A percentile compares a stretch with the other conserved stretches of the same genome.
phyloP scores from a whole-genome alignment of 345 rosid genomes.

The Heritiera fomes region DNA sequence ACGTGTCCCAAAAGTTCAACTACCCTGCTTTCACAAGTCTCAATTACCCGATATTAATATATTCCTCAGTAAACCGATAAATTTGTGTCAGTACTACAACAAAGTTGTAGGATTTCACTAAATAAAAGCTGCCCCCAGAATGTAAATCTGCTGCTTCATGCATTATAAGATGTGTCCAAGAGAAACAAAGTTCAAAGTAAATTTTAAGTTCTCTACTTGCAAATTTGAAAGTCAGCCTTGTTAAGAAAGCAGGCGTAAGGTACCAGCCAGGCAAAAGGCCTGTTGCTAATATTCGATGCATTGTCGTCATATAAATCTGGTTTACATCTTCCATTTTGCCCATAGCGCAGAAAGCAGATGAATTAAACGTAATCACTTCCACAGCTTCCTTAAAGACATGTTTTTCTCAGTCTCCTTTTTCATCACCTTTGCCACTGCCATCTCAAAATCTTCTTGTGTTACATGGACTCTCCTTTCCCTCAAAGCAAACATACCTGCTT shows the following conservation, averaged over 20 bases:
- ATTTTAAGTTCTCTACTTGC: neutral
- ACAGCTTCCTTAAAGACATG: slow-evolving; percentile 95
- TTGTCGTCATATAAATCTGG: neutral
- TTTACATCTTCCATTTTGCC: neutral
- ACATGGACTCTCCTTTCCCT: slow-evolving; percentile 98
- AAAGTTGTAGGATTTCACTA: too few species aligned
- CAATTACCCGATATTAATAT: too few species aligned
- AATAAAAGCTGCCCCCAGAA: too few species aligned
- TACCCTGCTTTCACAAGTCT: too few species aligned
- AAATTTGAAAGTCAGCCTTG: neutral
- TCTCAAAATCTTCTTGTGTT: slow-evolving; percentile 98
- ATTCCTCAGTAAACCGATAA: too few species aligned
- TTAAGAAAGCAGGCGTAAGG: neutral
- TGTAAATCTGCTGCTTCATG: neutral
- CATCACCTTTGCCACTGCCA: slow-evolving; percentile 99
- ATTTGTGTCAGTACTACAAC: too few species aligned
- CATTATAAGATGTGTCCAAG: neutral
- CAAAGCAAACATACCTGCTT: slow-evolving; percentile 98
- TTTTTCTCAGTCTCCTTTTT: slow-evolving; percentile 99
- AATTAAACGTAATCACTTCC: slow-evolving; percentile 57
- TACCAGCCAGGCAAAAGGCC: neutral
- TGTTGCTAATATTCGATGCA: neutral
- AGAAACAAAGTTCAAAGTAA: neutral
- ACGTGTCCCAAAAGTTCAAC: too few species aligned
- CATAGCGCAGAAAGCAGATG: neutral